Evolutionary conservation across 805 yeast genomes (phyloP), one percentile per base, ranked within the genome.

Genomic region (Huiozyma naganishii): DNA sequence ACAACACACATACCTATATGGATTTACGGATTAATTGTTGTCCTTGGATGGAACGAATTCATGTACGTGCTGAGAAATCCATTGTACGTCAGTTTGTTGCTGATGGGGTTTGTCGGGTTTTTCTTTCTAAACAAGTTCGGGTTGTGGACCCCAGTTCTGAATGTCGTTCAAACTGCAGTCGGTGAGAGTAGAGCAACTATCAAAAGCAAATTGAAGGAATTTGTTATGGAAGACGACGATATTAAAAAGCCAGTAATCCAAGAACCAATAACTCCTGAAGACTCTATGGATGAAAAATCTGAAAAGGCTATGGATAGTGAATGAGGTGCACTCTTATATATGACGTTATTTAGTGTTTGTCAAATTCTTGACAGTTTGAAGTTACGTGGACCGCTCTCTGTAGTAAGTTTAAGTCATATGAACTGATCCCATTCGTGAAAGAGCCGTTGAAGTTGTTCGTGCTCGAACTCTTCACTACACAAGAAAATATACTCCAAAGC

Each of bases 31-130:
- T 57, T 90, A 10, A 66, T 92, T 27, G 61, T 83, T 2, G 78
- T 84, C 3, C 68, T 92, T 23, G 98, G 98, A 7, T 92, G 96
- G 96, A 89, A 89, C 62, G 97, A 92, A 69, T 81, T 92, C 52
- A 75, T 88, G 83, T 82, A 92, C 7, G 76, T 92, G 12, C 57
- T 92, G 37, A 74, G 94, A 49, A 89, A 85, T 58, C 97, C 98
- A 42, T 54, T 90, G n/a, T 74, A 83, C 52, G 78, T 89, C 50
- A 70, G 83, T 6, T 59, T 88, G 40, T 53, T 75, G 1, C 58
- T 89, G 37, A 41, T 87, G 8, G 38, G 72, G 1, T 74, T 74
- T 1, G 85, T 83, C 0, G 82, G 76, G 1, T 58, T 73, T 1
- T 86, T 82, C 58, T 73, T 83, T 41, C 72, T 87, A 46, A 81